Base-by-base conservation (phyloP, 805 yeast species). In the Starmerella bombicola region DNA sequence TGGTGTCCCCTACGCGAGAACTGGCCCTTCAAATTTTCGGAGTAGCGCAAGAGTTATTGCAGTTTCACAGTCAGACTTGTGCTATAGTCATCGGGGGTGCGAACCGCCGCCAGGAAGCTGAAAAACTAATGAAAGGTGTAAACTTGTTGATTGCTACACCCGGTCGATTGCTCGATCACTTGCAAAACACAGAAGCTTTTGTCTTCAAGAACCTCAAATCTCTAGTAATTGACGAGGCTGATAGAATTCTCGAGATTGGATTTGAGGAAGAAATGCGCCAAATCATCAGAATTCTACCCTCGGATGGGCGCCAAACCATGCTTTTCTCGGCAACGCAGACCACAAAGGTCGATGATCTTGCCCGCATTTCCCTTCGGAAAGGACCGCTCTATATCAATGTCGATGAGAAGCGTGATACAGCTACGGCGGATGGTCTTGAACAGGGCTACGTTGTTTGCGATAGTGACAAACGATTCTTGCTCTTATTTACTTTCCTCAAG, bases 11-110 rank as follows among this genome's bases (percentile, higher is more conserved):
- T 40, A 91, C 99, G 0, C 78, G 99, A 67, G 99, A 91, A 66
- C 71, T 91, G 54, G 98, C 99, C 4, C 69, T 93, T 47, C 99
- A 91, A 62, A 93, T 91, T 46, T 91, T 88, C 61, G 97, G 97
- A 40, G 98, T 93, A 49, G 97, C 95, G 20, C 71, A 95, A 56
- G 97, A 93, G 61, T 67, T 91, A 51, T 76, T 88, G 93, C 83
- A 74, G 38, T 68, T 72, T 52, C 96, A 85, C 62, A 73, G 91
- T 2, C 98, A 93, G 63, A 91, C 97, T 3, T 74, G 84, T 50
- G 97, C 96, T 37, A 83, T 91, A 51, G 96, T 88, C 15, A 93
- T 93, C 58, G 99, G 99, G 32, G 99, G 99, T 50, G 95, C 95
- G 34, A 91, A 93, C 63, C 76, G 98, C 63, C 76, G 97, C 63